These are phyloP conservation scores for Saccharomyces hybrid DNA, from an alignment of 1,139 yeast genomes.

Conservation along the genomic window DNA sequence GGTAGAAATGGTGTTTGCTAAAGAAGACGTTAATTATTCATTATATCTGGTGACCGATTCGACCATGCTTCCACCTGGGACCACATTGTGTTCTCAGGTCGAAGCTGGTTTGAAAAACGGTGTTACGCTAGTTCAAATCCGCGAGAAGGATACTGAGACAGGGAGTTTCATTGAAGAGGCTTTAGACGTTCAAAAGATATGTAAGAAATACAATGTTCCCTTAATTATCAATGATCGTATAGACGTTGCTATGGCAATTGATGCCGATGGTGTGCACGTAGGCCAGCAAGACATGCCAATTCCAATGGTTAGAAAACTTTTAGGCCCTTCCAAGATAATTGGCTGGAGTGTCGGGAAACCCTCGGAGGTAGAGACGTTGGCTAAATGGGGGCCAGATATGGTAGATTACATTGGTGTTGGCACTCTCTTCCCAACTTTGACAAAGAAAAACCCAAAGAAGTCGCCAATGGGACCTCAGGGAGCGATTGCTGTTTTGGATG, in stretches of 20 bases:
- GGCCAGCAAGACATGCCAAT: conserved; percentile 92
- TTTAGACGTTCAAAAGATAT: conserved; percentile 48
- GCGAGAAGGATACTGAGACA: conserved; percentile 73
- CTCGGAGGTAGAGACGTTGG: conserved; percentile 51
- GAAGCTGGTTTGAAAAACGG: conserved; percentile 60
- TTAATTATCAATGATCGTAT: conserved; percentile 80
- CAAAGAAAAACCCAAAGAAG: conserved; percentile 55
- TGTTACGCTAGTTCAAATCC: conserved; percentile 70
- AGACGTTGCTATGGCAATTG: conserved; percentile 84
- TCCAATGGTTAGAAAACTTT: conserved; percentile 46
- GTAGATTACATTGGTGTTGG: conserved; percentile 88
- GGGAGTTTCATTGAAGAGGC: conserved; percentile 62
- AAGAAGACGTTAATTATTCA: conserved; percentile 45
- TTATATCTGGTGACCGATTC: conserved; percentile 79
- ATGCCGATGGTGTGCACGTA: conserved; percentile 88
- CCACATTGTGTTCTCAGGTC: conserved; percentile 55
- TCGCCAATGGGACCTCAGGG: conserved; percentile 62
- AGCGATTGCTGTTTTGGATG: conserved; percentile 45
- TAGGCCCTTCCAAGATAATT: conserved; percentile 68
- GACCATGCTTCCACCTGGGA: conserved; percentile 59
- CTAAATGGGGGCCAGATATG: conserved; percentile 39
- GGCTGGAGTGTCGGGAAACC: conserved; percentile 69
- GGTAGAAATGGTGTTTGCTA: conserved; percentile 14
- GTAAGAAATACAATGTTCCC: conserved; percentile 57
- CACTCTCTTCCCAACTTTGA: conserved; percentile 64